phyloP scores from a whole-genome alignment of 306 rosid species.

The Glycyrrhiza uralensis region DNA sequence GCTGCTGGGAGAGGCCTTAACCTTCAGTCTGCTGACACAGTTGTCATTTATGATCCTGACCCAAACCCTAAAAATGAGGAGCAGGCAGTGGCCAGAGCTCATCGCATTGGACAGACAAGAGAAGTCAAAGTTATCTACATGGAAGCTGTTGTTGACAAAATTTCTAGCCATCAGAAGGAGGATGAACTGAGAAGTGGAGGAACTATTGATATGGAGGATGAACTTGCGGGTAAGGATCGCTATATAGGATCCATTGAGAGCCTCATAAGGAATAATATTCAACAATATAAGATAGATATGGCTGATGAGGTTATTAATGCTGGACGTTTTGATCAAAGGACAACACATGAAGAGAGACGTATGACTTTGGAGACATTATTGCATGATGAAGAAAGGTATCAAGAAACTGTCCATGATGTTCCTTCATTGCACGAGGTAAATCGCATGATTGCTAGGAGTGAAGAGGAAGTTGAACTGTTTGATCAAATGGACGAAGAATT shows the following conservation, averaged over 20 bases:
- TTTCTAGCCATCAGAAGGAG: constrained; percentile 86
- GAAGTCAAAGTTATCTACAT: constrained; percentile 94
- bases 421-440: constrained; percentile 93
- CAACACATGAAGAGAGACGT: constrained; percentile 97
- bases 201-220: constrained; percentile 77
- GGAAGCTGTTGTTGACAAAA: constrained; percentile 98
- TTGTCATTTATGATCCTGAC: constrained; percentile 94
- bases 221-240: constrained; percentile 97
- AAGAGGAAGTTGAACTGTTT: constrained; percentile 83
- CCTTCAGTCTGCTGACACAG: constrained; percentile 98
- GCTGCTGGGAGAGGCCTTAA: constrained; percentile 99
- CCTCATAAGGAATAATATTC: constrained; percentile 92
- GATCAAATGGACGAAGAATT: constrained; percentile 98
- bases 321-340: constrained; percentile 98
- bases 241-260: constrained; percentile 94
- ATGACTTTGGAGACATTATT: constrained; percentile 87
- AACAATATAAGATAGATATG: constrained; percentile 97
- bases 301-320: constrained; percentile 99
- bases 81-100: constrained; percentile 99
- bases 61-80: constrained; percentile 99
- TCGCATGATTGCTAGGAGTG: constrained; percentile 96
- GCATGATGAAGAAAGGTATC: constrained; percentile 96
- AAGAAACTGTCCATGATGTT: constrained; percentile 90
- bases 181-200: constrained; percentile 88
- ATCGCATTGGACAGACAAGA: constrained; percentile 94